Evolutionary conservation across 169 alveolate species (phyloP).

Genomic region (Cryptosporidium bovis): DNA sequence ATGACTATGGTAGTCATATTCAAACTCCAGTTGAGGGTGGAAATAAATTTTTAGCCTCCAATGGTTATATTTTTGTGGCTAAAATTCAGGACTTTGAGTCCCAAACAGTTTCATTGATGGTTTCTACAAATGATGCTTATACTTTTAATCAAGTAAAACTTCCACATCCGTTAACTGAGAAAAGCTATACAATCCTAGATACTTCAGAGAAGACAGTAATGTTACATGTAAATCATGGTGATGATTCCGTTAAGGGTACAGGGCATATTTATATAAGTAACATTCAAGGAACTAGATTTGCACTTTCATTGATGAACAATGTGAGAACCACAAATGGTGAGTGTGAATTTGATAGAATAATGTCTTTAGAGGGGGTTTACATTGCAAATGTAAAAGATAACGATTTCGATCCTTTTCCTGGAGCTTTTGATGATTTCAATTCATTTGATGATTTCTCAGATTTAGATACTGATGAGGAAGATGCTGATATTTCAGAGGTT

Average conservation of each 20-base stretch:
- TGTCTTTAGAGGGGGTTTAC: slow-evolving; percentile 95
- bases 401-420: slow-evolving; percentile 71
- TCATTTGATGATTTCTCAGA: slow-evolving; percentile 35
- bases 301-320: slow-evolving; percentile 91
- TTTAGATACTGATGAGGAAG: slow-evolving; percentile 75
- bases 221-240: slow-evolving; percentile 95
- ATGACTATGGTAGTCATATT: slow-evolving; percentile 88
- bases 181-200: slow-evolving; percentile 94
- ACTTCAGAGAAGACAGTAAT: slow-evolving; percentile 96
- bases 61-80: slow-evolving; percentile 95
- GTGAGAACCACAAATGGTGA: slow-evolving; percentile 90
- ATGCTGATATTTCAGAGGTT: slow-evolving; percentile 77
- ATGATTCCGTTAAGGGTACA: slow-evolving; percentile 83
- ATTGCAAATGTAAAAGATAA: slow-evolving; percentile 93
- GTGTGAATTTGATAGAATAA: slow-evolving; percentile 95
- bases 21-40: slow-evolving; percentile 89
- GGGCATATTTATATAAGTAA: slow-evolving; percentile 96
- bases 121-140: slow-evolving; percentile 88
- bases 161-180: slow-evolving; percentile 92
- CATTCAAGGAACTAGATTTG: slow-evolving; percentile 92
- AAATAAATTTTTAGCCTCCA: slow-evolving; percentile 92
- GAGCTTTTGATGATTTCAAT: slow-evolving; percentile 19
- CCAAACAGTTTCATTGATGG: slow-evolving; percentile 92
- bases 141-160: slow-evolving; percentile 88
- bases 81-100: slow-evolving; percentile 82